Evolutionary conservation across 192 early-diverging fungal species (phyloP).

Genomic region (Spizellomyces punctatus): DNA sequence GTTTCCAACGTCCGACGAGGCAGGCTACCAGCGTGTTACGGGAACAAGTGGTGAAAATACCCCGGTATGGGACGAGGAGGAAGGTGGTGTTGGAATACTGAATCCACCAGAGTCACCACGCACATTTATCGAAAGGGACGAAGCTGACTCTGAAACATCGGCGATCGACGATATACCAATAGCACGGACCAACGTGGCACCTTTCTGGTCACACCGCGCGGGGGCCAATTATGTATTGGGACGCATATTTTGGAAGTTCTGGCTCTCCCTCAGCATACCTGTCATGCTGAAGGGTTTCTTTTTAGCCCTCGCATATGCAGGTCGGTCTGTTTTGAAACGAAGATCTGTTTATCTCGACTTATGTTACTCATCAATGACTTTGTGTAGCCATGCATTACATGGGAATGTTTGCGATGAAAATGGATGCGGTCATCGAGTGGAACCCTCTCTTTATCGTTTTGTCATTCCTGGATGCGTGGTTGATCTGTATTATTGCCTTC

Average conservation of each 20-base stretch:
- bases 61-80: too few relatives aligned
- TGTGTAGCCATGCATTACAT: slow-evolving; percentile 14
- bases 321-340: too few relatives aligned
- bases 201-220: not conserved
- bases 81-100: too few relatives aligned
- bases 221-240: not conserved
- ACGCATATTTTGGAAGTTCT: not conserved
- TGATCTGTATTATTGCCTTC: slow-evolving; percentile 12
- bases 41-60: too few relatives aligned
- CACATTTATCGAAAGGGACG: too few relatives aligned
- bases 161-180: too few relatives aligned
- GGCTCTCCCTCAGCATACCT: not conserved
- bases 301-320: not conserved
- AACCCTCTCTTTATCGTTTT: not conserved
- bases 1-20: too few relatives aligned
- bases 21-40: too few relatives aligned
- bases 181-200: not conserved
- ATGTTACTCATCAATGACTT: too few relatives aligned
- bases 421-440: slow-evolving; percentile 14
- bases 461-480: slow-evolving; percentile 17
- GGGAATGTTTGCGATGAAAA: slow-evolving; percentile 20
- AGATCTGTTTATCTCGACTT: too few relatives aligned
- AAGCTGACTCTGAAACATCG: too few relatives aligned
- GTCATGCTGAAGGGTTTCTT: not conserved
- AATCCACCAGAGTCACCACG: too few relatives aligned